Percentiles rank a stretch among this genome's conserved stretches.
phyloP scores from a whole-genome alignment of 768 basidiomycete genomes.

The Sporobolomyces pararoseus region DNA sequence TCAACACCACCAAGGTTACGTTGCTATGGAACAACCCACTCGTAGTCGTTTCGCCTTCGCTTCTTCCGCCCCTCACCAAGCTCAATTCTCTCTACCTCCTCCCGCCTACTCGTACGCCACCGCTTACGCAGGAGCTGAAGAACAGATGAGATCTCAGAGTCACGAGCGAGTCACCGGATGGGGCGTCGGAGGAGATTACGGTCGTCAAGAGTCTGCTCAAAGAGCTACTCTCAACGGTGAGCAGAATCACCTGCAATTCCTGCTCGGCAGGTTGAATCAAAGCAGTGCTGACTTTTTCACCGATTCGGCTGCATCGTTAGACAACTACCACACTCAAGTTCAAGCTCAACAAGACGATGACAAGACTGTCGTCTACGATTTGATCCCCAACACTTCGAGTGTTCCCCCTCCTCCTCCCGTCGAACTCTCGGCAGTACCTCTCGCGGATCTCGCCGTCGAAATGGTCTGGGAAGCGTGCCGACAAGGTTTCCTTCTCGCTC shows the following conservation, averaged over 20 bases:
- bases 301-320: neutral
- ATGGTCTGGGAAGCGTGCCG: conserved; percentile 42
- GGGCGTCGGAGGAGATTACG: conserved; percentile 15
- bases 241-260: conserved; percentile 19
- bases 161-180: conserved; percentile 13
- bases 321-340: conserved; percentile 29
- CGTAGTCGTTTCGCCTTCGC: conserved; percentile 39
- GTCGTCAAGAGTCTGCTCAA: conserved; percentile 28
- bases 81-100: conserved; percentile 27
- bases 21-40: conserved; percentile 19
- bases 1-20: conserved; percentile 8
- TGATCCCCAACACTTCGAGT: conserved; percentile 39
- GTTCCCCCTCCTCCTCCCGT: conserved; percentile 43
- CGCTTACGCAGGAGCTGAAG: conserved; percentile 13
- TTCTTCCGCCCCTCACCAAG: conserved; percentile 8
- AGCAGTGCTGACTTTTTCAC: conserved; percentile 24
- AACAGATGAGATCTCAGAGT: conserved; percentile 23
- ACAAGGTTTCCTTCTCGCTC: conserved; percentile 26
- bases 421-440: conserved; percentile 42
- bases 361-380: conserved; percentile 36
- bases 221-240: conserved; percentile 35
- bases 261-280: conserved; percentile 27
- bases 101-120: conserved; percentile 23
- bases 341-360: conserved; percentile 14
- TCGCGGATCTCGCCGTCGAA: conserved; percentile 42